These are phyloP conservation scores for Sesbania bispinosa DNA, from an alignment of 306 rosid genomes.

Conservation along the genomic window DNA sequence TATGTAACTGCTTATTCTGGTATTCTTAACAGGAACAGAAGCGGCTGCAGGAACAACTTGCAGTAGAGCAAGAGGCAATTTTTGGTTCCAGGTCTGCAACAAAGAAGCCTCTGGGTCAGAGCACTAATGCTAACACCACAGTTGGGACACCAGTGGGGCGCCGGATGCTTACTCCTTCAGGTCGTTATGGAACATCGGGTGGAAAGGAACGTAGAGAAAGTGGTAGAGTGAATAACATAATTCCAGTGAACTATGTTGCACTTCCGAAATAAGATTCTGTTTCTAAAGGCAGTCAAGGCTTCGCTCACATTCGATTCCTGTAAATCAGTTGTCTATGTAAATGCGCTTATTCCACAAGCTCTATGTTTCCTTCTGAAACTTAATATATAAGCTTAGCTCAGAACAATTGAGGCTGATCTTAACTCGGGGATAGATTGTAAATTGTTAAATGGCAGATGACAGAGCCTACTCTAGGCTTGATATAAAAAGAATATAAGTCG, in stretches of 20 bases:
- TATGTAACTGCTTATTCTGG: neutral
- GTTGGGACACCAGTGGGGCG: conserved; percentile 69
- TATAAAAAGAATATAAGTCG: neutral
- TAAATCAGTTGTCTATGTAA: conserved; percentile 35
- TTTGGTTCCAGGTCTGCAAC: conserved; percentile 73
- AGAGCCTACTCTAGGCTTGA: neutral
- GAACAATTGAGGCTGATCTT: conserved; percentile 1
- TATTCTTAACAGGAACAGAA: conserved; percentile 61
- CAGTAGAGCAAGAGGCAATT: conserved; percentile 64
- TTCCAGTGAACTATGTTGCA: conserved; percentile 81
- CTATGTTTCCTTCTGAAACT: neutral
- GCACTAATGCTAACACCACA: conserved; percentile 44
- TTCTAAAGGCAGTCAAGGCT: conserved; percentile 39
- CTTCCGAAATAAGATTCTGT: conserved; percentile 70
- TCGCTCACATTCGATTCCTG: conserved; percentile 14
- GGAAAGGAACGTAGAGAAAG: conserved; percentile 68
- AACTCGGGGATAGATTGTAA: neutral
- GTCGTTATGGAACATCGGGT: conserved; percentile 48
- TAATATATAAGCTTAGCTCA: neutral
- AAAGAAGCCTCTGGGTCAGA: conserved; percentile 77
- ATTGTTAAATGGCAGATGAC: conserved; percentile 11
- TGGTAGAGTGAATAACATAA: conserved; percentile 46
- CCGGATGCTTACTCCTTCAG: conserved; percentile 44
- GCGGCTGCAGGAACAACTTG: conserved; percentile 65
- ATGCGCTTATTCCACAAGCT: conserved; percentile 19